A percentile compares a stretch with the other conserved stretches of the same genome.
These are phyloP conservation scores for Penicillium sp. DNA, from an alignment of 2,329 filamentous ascomycete species.

Conservation along the genomic window DNA sequence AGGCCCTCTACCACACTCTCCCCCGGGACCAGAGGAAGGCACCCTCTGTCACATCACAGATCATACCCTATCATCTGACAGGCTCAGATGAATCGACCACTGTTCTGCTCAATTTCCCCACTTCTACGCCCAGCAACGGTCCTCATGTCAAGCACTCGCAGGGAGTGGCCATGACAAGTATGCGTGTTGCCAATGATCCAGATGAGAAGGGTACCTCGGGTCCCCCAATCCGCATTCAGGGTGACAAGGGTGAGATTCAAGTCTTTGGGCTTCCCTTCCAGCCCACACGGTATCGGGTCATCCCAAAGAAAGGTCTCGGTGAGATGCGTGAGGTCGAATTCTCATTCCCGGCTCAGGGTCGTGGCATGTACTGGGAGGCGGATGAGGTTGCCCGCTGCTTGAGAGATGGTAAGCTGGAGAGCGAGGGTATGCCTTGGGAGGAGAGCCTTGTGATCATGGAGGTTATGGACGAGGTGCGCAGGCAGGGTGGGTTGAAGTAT, in stretches of 20 bases:
- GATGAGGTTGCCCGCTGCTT: conserved; percentile 75
- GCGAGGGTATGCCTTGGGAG: conserved; percentile 65
- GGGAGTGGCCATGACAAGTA: conserved; percentile 68
- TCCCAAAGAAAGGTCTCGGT: conserved; percentile 53
- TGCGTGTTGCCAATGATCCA: conserved; percentile 64
- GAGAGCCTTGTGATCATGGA: conserved; percentile 89
- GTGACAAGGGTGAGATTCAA: conserved; percentile 78
- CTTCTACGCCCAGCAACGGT: conserved; percentile 46
- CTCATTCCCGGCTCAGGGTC: conserved; percentile 59
- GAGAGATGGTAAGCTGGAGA: conserved; percentile 75
- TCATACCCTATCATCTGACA: conserved; percentile 70
- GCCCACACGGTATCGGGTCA: conserved; percentile 65
- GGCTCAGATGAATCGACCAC: conserved; percentile 78
- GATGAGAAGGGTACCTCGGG: conserved; percentile 60
- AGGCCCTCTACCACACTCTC: conserved; percentile 81
- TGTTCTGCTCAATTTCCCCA: conserved; percentile 74
- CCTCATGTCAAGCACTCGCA: conserved; percentile 55
- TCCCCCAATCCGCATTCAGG: conserved; percentile 76
- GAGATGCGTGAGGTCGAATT: conserved; percentile 44
- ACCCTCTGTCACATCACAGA: conserved; percentile 65
- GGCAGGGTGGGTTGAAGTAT: conserved; percentile 62
- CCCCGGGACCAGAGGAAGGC: conserved; percentile 61
- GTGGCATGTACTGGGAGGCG: conserved; percentile 88
- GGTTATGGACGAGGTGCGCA: conserved; percentile 68
- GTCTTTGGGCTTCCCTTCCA: conserved; percentile 71